A percentile compares a stretch with the other conserved stretches of the same genome.
Evolutionary conservation across 2,329 filamentous ascomycete species (phyloP).

Genomic region (Colletotrichum aenigma): DNA sequence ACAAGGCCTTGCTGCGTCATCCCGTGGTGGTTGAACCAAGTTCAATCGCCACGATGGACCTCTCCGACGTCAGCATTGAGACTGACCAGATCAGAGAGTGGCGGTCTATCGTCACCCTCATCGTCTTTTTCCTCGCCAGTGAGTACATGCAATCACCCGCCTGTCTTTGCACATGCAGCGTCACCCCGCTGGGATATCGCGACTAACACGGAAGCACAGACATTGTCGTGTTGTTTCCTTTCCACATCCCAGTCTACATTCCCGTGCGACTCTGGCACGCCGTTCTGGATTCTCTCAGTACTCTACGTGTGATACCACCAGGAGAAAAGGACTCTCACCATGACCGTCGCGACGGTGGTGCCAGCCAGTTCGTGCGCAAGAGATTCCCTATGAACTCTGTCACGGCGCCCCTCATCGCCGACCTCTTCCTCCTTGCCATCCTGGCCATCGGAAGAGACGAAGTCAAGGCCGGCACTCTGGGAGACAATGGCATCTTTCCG

Average conservation of each 20-base stretch:
- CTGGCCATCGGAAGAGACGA: slow-evolving; percentile 69
- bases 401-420: slow-evolving; percentile 72
- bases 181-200: background rate
- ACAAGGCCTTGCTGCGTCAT: background rate
- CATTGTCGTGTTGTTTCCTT: slow-evolving; percentile 71
- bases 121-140: slow-evolving; percentile 75
- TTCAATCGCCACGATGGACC: slow-evolving; percentile 7
- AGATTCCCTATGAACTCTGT: slow-evolving; percentile 72
- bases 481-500: slow-evolving; percentile 68
- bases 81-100: slow-evolving; percentile 65
- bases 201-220: slow-evolving; percentile 48
- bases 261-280: slow-evolving; percentile 54
- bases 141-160: slow-evolving; percentile 40
- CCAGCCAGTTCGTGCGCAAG: slow-evolving; percentile 50
- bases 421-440: slow-evolving; percentile 74
- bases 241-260: slow-evolving; percentile 65
- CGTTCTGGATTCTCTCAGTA: slow-evolving; percentile 45
- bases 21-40: background rate
- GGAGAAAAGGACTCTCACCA: slow-evolving; percentile 19
- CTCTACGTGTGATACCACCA: slow-evolving; percentile 49
- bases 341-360: slow-evolving; percentile 26
- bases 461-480: slow-evolving; percentile 71
- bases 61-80: slow-evolving; percentile 38
- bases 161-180: background rate
- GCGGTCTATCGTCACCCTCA: slow-evolving; percentile 72